Evolutionary conservation across 2,329 filamentous ascomycete genomes (phyloP).

Genomic region (Colletotrichum echinochloae): DNA sequence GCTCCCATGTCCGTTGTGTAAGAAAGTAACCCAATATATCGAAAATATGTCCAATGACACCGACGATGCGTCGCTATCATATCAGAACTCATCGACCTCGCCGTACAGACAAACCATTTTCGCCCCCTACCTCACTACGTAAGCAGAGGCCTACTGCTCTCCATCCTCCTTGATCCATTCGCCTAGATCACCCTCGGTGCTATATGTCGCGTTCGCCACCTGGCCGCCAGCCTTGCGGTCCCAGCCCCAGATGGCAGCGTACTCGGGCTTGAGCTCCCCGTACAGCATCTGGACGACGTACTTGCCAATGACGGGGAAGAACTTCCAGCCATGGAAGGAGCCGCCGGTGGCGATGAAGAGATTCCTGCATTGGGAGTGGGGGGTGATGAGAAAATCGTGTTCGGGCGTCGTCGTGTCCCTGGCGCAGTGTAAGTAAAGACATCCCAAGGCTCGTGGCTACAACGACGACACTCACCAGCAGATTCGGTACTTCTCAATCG

Average conservation of each 20-base stretch:
- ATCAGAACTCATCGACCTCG: no score
- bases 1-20: not conserved
- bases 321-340: constrained; percentile 75
- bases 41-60: constrained; percentile 3
- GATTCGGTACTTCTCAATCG: constrained; percentile 58
- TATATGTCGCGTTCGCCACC: constrained; percentile 57
- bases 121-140: not conserved
- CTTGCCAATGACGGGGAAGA: constrained; percentile 71
- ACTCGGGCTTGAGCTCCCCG: constrained; percentile 53
- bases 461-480: constrained; percentile 55
- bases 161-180: constrained; percentile 44
- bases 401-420: constrained; percentile 73
- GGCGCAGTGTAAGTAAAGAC: not conserved
- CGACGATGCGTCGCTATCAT: constrained; percentile 8
- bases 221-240: constrained; percentile 55
- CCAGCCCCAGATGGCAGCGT: constrained; percentile 59
- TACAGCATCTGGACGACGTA: constrained; percentile 66
- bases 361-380: constrained; percentile 61
- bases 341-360: constrained; percentile 72
- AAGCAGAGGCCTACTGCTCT: not conserved
- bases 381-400: constrained; percentile 71
- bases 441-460: not conserved
- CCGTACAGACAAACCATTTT: not conserved
- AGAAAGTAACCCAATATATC: not conserved
- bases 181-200: constrained; percentile 55